Conservation (phyloP, 1,284 basidiomycete genomes). For the Rhodotorula sp. region DNA sequence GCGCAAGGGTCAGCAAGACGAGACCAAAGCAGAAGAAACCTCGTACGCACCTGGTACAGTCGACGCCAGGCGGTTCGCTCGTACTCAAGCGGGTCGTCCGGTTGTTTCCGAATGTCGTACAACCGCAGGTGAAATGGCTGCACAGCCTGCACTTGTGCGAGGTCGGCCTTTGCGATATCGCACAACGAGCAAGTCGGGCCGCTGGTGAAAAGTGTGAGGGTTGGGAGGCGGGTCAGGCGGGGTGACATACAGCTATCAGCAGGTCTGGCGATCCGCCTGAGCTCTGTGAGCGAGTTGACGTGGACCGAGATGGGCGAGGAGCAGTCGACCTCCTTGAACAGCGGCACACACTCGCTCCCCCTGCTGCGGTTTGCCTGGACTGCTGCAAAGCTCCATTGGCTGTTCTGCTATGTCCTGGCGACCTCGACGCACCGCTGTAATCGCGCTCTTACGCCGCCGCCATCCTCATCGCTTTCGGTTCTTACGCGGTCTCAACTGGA, state of each 20-base stretch:
- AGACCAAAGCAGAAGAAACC: background rate
- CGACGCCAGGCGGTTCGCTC: conserved; percentile 39
- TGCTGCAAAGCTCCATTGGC: too few species aligned
- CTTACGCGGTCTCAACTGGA: too few species aligned
- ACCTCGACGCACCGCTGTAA: too few species aligned
- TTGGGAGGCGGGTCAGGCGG: conserved; percentile 22
- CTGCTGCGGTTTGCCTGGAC: too few species aligned
- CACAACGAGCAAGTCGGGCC: conserved; percentile 39
- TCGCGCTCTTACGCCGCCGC: too few species aligned
- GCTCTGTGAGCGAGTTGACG: background rate
- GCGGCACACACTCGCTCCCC: too few species aligned
- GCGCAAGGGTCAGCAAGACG: background rate
- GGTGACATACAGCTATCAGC: background rate
- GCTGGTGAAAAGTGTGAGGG: conserved; percentile 39
- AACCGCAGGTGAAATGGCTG: conserved; percentile 35
- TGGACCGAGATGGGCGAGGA: background rate
- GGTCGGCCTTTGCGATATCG: conserved; percentile 40
- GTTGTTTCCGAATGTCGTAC: conserved; percentile 36
- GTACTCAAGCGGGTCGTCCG: conserved; percentile 29
- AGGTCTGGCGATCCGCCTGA: too few species aligned
- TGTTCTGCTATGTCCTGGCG: too few species aligned
- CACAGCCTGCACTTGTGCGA: conserved; percentile 18
- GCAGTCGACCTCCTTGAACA: too few species aligned
- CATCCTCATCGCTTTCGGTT: too few species aligned
- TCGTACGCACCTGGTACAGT: conserved; percentile 37